Evolutionary conservation across 192 early-diverging fungal genomes (phyloP).

Genomic region (Dimargaris xerosporica): DNA sequence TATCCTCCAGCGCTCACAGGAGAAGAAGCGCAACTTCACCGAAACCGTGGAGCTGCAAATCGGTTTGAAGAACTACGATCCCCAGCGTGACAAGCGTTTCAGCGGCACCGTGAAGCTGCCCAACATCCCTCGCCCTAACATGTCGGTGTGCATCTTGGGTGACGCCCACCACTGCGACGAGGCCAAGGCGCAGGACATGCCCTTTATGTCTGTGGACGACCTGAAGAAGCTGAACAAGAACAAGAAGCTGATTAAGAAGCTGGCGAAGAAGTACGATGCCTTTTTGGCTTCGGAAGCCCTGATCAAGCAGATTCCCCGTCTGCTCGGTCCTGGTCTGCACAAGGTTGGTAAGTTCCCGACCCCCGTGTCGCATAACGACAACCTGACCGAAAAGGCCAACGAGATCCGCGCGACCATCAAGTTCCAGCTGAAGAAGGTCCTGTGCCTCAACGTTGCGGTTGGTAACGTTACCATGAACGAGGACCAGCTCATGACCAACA

Average conservation of each 20-base stretch:
- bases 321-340: constrained; percentile 94
- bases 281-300: constrained; percentile 94
- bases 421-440: constrained; percentile 99
- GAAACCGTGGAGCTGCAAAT: constrained; percentile 97
- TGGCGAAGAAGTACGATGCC: constrained; percentile 96
- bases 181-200: constrained; percentile 80
- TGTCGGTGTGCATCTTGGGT: constrained; percentile 89
- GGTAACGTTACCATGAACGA: constrained; percentile 90
- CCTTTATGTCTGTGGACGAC: constrained; percentile 90
- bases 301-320: constrained; percentile 99
- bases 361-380: constrained; percentile 78
- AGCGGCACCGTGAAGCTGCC: constrained; percentile 88
- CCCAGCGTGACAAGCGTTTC: constrained; percentile 99
- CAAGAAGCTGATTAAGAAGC: constrained; percentile 99
- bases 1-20: constrained; percentile 60
- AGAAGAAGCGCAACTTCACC: constrained; percentile 88
- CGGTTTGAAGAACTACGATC: constrained; percentile 99
- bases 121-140: constrained; percentile 85
- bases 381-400: constrained; percentile 71
- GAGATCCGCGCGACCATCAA: constrained; percentile 97
- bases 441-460: constrained; percentile 93
- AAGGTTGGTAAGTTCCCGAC: constrained; percentile 99
- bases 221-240: constrained; percentile 99
- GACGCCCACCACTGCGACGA: constrained; percentile 93
- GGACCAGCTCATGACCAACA: constrained; percentile 90